Evolutionary conservation across 441 rosid species (phyloP).

Genomic region (Bocquillonia castaneifolia): DNA sequence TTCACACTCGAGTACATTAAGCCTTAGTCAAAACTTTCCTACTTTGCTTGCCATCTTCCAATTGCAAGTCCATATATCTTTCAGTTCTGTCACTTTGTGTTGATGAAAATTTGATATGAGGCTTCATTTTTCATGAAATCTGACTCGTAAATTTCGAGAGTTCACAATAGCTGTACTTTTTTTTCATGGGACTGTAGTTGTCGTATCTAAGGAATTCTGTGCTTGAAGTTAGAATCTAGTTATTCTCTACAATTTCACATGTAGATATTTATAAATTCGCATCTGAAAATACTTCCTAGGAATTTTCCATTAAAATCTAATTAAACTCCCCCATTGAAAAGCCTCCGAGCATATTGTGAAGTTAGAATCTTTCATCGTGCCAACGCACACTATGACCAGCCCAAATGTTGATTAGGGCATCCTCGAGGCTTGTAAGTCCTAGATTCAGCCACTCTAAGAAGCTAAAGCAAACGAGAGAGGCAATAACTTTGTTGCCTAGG

Average conservation of each 20-base stretch:
- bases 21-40: neutral
- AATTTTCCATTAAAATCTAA: neutral
- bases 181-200: neutral
- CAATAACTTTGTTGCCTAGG: neutral
- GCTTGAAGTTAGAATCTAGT: neutral
- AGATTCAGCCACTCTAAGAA: neutral
- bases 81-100: neutral
- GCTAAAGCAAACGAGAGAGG: neutral
- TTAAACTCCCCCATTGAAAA: neutral
- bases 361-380: neutral
- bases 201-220: neutral
- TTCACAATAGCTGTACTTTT: neutral
- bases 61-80: neutral
- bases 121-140: neutral
- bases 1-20: neutral
- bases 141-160: neutral
- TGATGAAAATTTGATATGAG: too few relatives aligned
- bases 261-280: neutral
- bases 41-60: neutral
- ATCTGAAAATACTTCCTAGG: neutral
- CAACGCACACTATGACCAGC: neutral
- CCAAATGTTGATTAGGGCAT: neutral
- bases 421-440: neutral
- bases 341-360: too few relatives aligned
- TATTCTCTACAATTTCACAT: neutral